phyloP scores from a whole-genome alignment of 164 flowering plant species.

The Nelumbo lutea region DNA sequence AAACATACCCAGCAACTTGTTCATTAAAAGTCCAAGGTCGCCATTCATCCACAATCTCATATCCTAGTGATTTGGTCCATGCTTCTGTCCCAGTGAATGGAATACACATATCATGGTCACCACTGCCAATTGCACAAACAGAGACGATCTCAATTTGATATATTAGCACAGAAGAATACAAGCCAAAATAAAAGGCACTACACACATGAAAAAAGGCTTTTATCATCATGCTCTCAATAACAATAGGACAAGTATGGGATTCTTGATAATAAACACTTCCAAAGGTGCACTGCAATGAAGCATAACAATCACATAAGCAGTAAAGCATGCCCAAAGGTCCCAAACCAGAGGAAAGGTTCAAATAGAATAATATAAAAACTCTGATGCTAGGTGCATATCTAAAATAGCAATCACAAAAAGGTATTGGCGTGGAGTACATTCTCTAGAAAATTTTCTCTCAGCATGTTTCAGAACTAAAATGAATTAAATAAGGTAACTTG shows the following conservation, averaged over 20 bases:
- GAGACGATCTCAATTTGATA: neutral
- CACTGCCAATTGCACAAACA: slow-evolving; percentile 39
- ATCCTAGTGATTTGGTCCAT: slow-evolving; percentile 89
- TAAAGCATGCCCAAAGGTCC: too few species aligned
- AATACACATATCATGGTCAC: slow-evolving; percentile 98
- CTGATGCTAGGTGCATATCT: neutral
- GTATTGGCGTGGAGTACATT: too few species aligned
- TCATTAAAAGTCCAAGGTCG: slow-evolving; percentile 63
- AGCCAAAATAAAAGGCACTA: too few species aligned
- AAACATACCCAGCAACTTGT: slow-evolving; percentile 86
- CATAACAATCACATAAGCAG: neutral
- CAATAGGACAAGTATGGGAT: neutral
- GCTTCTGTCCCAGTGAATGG: slow-evolving; percentile 88
- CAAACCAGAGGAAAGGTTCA: neutral
- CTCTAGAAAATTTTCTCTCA: too few species aligned
- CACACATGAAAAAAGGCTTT: too few species aligned
- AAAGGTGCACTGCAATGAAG: neutral
- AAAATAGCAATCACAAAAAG: neutral
- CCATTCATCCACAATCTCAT: slow-evolving; percentile 70
- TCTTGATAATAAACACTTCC: neutral
- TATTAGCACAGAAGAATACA: neutral
- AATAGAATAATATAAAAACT: too few species aligned
- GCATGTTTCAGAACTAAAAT: too few species aligned
- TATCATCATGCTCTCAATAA: neutral
- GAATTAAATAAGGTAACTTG: too few species aligned